Evolutionary conservation across 2,329 filamentous ascomycete genomes (phyloP).

Genomic region (Penicillium sp.): DNA sequence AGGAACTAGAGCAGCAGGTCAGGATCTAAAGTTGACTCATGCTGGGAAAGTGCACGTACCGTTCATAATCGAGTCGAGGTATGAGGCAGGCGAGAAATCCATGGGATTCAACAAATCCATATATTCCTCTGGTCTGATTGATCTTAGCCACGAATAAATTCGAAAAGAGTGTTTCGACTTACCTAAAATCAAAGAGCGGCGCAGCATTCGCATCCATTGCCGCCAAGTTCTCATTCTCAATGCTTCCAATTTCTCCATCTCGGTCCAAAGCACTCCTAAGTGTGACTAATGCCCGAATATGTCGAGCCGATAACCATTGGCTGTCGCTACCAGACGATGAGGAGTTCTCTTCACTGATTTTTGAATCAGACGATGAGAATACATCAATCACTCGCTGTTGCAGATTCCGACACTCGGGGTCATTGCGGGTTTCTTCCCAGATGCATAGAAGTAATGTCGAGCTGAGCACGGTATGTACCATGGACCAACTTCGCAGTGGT

Average conservation of each 20-base stretch:
- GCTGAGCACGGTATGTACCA: slow-evolving; percentile 41
- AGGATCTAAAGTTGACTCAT: not conserved
- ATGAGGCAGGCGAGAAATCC: slow-evolving; percentile 32
- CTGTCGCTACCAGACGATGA: slow-evolving; percentile 23
- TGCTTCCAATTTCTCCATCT: slow-evolving; percentile 10
- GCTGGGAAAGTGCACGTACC: slow-evolving; percentile 15
- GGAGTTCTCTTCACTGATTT: slow-evolving; percentile 12
- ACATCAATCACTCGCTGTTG: slow-evolving; percentile 39
- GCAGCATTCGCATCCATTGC: slow-evolving; percentile 2
- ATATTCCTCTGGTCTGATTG: slow-evolving; percentile 15
- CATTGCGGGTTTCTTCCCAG: slow-evolving; percentile 43
- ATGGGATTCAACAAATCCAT: slow-evolving; percentile 21
- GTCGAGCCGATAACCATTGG: slow-evolving; percentile 36
- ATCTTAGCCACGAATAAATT: not conserved
- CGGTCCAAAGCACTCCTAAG: slow-evolving; percentile 26
- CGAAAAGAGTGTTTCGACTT: slow-evolving; percentile 1
- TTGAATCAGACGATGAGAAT: slow-evolving; percentile 29
- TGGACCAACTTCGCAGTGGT: slow-evolving; percentile 39
- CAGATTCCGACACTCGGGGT: slow-evolving; percentile 33
- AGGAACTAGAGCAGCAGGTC: slow-evolving; percentile 21
- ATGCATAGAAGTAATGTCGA: slow-evolving; percentile 39
- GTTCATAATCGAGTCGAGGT: slow-evolving; percentile 39
- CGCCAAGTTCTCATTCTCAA: slow-evolving; percentile 2
- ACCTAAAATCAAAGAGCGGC: slow-evolving; percentile 15
- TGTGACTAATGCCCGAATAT: slow-evolving; percentile 36